Percentiles rank a stretch among this genome's conserved stretches.
Conservation (phyloP, 169 alveolate species). For the Miamiensis avidus region DNA sequence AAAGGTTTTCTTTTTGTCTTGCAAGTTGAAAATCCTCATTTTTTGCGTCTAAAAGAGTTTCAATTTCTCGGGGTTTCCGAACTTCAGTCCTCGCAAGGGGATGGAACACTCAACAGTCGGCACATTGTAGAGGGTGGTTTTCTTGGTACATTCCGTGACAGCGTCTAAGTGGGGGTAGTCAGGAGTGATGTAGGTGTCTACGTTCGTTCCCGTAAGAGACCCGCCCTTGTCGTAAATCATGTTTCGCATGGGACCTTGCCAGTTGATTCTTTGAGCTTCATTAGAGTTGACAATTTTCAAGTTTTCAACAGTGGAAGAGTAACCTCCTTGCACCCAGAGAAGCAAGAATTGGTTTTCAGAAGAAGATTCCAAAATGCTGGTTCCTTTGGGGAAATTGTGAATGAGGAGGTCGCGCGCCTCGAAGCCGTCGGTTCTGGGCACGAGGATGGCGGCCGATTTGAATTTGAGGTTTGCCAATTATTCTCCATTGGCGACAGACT, state of each 20-base stretch:
- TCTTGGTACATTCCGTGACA: not conserved
- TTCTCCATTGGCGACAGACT: conserved; percentile 23
- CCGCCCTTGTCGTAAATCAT: not conserved
- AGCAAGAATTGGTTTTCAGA: conserved; percentile 4
- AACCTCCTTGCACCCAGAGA: not conserved
- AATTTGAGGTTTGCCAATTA: conserved; percentile 5
- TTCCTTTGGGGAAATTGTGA: conserved; percentile 37
- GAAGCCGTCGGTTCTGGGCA: conserved; percentile 73
- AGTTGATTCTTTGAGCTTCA: not conserved
- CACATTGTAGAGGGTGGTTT: not conserved
- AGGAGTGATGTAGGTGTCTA: not conserved
- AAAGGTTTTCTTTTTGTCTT: not conserved
- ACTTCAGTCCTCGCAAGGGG: not conserved
- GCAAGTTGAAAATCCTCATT: not conserved
- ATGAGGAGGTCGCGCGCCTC: conserved; percentile 35
- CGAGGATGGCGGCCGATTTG: conserved; percentile 50
- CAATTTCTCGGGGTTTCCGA: not conserved
- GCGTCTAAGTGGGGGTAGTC: not conserved
- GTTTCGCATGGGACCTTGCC: not conserved
- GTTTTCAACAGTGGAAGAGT: not conserved
- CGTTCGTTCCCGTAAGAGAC: not conserved
- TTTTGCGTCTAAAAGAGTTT: too few relatives aligned
- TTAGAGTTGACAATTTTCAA: not conserved
- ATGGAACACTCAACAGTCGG: not conserved
- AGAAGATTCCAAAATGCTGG: conserved; percentile 54